These are phyloP conservation scores for Saturnispora besseyi DNA, from an alignment of 805 yeast species.

Conservation along the genomic window DNA sequence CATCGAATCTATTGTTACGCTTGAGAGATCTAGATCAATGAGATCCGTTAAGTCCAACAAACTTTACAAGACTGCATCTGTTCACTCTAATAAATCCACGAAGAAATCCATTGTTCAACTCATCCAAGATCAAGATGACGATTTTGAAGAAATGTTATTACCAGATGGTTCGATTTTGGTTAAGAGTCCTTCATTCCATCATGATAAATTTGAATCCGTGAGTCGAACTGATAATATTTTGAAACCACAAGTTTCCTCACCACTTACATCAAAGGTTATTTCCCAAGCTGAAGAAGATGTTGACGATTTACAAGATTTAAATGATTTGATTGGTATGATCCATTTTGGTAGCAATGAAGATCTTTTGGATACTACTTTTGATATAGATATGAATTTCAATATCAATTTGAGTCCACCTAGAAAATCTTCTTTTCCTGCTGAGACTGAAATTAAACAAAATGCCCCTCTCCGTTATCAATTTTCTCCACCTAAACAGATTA, in stretches of 20 bases:
- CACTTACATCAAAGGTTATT: not conserved
- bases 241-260: constrained; percentile 7
- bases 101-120: constrained; percentile 22
- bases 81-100: constrained; percentile 8
- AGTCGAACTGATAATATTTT: constrained; percentile 12
- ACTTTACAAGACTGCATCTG: not conserved
- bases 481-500: not conserved
- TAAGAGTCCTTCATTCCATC: constrained; percentile 13
- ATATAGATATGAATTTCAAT: constrained; percentile 13
- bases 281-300: constrained; percentile 1
- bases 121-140: constrained; percentile 15
- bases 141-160: constrained; percentile 16
- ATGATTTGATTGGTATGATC: constrained; percentile 25
- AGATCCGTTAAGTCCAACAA: constrained; percentile 35
- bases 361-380: constrained; percentile 20
- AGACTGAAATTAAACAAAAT: not conserved
- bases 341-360: constrained; percentile 22
- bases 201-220: not conserved
- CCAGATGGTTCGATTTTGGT: constrained; percentile 42
- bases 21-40: constrained; percentile 57
- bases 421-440: not conserved
- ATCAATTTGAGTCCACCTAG: constrained; percentile 9
- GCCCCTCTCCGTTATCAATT: not conserved
- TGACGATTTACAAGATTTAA: constrained; percentile 19
- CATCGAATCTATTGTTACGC: constrained; percentile 62